Evolutionary conservation across 257 asterid genomes (phyloP).

Genomic region (Plantago ovata): DNA sequence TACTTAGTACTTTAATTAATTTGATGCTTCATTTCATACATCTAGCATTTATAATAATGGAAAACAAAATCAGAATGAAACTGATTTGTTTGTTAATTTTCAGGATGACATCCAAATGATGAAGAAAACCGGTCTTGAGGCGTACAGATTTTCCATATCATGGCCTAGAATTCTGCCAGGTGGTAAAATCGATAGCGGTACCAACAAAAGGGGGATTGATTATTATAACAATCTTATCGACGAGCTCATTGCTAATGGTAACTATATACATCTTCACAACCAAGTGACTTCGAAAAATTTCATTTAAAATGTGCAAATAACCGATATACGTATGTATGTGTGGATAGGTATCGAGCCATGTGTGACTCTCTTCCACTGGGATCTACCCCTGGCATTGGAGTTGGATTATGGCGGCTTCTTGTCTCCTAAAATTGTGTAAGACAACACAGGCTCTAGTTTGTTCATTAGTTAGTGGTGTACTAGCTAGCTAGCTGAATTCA

Average conservation of each 20-base stretch:
- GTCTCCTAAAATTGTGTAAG: constrained; percentile 34
- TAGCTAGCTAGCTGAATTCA: too few relatives aligned
- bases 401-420: constrained; percentile 42
- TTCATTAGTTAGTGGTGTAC: too few relatives aligned
- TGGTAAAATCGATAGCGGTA: constrained; percentile 30
- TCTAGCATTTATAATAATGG: too few relatives aligned
- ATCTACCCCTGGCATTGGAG: constrained; percentile 34
- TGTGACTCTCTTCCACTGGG: constrained; percentile 49
- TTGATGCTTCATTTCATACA: too few relatives aligned
- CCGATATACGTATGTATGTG: too few relatives aligned
- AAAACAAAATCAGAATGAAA: background rate
- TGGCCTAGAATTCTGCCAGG: constrained; percentile 40
- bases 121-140: constrained; percentile 24
- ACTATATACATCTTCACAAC: background rate
- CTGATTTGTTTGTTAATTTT: background rate
- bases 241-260: background rate
- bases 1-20: too few relatives aligned
- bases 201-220: constrained; percentile 31
- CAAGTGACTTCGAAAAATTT: too few relatives aligned
- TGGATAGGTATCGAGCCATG: constrained; percentile 45
- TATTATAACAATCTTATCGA: constrained; percentile 33
- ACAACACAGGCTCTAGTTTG: too few relatives aligned
- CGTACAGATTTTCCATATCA: constrained; percentile 34
- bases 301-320: too few relatives aligned
- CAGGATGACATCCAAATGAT: constrained; percentile 28